These are phyloP conservation scores for Gremmenia infestans DNA, from an alignment of 2,329 filamentous ascomycete species.

Conservation along the genomic window DNA sequence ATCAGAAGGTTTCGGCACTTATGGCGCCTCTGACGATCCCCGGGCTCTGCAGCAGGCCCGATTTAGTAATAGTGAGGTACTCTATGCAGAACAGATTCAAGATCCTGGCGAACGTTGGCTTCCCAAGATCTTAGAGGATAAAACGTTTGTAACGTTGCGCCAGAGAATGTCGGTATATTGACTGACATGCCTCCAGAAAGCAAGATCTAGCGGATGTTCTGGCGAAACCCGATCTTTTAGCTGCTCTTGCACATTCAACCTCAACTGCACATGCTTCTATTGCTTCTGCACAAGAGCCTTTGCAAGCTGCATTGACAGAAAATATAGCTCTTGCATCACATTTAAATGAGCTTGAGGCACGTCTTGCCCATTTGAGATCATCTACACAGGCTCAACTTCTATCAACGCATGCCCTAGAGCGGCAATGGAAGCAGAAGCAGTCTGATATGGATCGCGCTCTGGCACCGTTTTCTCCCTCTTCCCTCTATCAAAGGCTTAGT, in stretches of 20 bases:
- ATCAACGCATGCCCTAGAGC: conserved; percentile 77
- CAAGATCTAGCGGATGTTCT: conserved; percentile 71
- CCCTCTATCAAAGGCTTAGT: conserved; percentile 75
- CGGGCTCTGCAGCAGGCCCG: conserved; percentile 19
- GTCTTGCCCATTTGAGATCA: conserved; percentile 56
- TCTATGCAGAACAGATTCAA: conserved; percentile 37
- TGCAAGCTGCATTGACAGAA: conserved; percentile 60
- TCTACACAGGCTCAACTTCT: conserved; percentile 77
- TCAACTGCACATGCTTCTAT: conserved; percentile 69
- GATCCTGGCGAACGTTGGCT: conserved; percentile 73
- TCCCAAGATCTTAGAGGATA: conserved; percentile 70
- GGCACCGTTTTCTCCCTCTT: conserved; percentile 77
- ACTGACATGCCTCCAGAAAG: conserved; percentile 49
- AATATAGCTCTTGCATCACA: conserved; percentile 68
- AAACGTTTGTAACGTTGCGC: conserved; percentile 57
- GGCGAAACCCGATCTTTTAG: conserved; percentile 59
- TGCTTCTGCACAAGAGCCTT: conserved; percentile 55
- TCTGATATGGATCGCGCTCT: conserved; percentile 82
- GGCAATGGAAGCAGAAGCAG: conserved; percentile 89
- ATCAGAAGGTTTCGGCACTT: conserved; percentile 18
- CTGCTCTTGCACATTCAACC: conserved; percentile 66
- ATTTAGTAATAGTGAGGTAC: conserved; percentile 17
- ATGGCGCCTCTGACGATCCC: conserved; percentile 15
- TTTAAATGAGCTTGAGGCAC: conserved; percentile 55
- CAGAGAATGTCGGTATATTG: conserved; percentile 12